A percentile compares a stretch with the other conserved stretches of the same genome.
phyloP scores from a whole-genome alignment of 2,329 filamentous ascomycete species.

The Fusarium luffae region DNA sequence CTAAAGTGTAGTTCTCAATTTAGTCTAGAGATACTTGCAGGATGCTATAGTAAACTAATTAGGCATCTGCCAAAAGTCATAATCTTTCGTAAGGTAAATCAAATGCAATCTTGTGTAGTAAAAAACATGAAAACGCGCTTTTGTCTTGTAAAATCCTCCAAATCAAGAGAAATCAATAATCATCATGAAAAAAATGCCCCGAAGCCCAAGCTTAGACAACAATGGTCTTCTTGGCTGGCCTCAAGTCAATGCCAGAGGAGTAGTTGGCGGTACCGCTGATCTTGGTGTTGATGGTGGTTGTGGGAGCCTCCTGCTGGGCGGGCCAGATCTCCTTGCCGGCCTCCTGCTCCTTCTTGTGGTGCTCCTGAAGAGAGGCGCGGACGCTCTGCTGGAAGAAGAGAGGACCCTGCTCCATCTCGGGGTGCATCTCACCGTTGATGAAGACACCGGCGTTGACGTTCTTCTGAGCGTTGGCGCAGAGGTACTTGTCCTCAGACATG shows the following conservation, averaged over 20 bases:
- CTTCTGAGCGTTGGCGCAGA: constrained; percentile 68
- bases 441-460: constrained; percentile 72
- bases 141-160: constrained; percentile 24
- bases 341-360: constrained; percentile 59
- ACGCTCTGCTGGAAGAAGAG: constrained; percentile 66
- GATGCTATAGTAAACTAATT: constrained; percentile 24
- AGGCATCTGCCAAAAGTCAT: constrained; percentile 27
- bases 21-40: constrained; percentile 24
- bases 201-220: constrained; percentile 17
- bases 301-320: constrained; percentile 53
- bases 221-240: constrained; percentile 42
- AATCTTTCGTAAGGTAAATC: constrained; percentile 28
- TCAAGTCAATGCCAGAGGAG: constrained; percentile 52
- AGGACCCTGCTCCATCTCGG: constrained; percentile 68
- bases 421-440: constrained; percentile 71
- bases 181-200: neutral
- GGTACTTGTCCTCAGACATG: constrained; percentile 72
- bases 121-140: constrained; percentile 34
- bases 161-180: constrained; percentile 9
- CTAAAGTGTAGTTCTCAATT: constrained; percentile 20
- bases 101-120: constrained; percentile 34
- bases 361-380: constrained; percentile 60
- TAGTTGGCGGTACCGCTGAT: constrained; percentile 47
- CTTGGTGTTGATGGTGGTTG: constrained; percentile 37
- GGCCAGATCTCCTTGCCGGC: constrained; percentile 64